A percentile compares a stretch with the other conserved stretches of the same genome.
These are phyloP conservation scores for Thelonectria rubi DNA, from an alignment of 2,329 filamentous ascomycete species.

Conservation along the genomic window DNA sequence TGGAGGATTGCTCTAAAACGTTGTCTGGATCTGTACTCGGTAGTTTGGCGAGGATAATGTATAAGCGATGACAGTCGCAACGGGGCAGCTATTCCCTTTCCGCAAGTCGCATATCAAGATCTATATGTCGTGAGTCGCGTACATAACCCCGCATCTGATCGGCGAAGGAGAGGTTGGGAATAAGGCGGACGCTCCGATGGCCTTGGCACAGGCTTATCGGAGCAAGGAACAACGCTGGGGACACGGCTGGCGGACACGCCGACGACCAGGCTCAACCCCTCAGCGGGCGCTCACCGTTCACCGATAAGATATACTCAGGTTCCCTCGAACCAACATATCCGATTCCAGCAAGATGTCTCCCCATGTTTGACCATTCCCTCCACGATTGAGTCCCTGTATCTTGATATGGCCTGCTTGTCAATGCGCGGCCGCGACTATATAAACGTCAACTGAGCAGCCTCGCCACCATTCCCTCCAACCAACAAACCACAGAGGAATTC, in stretches of 20 bases:
- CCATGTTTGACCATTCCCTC: background rate
- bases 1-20: background rate
- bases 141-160: background rate
- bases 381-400: background rate
- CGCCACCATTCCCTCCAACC: background rate
- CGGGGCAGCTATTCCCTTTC: background rate
- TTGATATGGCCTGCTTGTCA: background rate
- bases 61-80: background rate
- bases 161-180: background rate
- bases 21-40: background rate
- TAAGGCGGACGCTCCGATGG: background rate
- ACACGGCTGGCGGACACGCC: background rate
- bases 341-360: background rate
- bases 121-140: too few species aligned
- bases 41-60: background rate
- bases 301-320: background rate
- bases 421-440: background rate
- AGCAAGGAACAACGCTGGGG: background rate
- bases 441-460: background rate
- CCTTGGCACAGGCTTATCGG: background rate
- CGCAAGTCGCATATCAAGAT: background rate
- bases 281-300: slow-evolving; percentile 2
- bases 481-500: background rate
- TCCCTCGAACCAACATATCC: background rate
- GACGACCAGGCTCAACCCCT: background rate